phyloP scores from a whole-genome alignment of 257 asterid genomes.

The Solanum sejunctum region DNA sequence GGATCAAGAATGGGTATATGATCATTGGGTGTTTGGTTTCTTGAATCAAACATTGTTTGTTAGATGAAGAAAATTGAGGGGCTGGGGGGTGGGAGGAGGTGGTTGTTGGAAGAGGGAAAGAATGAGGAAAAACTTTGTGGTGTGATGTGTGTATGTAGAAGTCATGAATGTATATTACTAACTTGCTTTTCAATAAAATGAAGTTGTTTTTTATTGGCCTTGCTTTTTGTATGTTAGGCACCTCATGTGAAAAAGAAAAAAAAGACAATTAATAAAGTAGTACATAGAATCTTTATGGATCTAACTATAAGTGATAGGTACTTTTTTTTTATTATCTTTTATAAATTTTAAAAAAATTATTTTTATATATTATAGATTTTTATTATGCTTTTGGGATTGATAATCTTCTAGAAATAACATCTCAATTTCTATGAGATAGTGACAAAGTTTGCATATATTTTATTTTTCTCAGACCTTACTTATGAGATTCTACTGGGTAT shows the following conservation, averaged over 20 bases:
- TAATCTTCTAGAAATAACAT: rapidly evolving
- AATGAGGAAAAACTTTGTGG: slow-evolving; percentile 4
- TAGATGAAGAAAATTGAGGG: too few relatives aligned
- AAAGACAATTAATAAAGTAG: background rate
- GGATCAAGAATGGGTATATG: slow-evolving; percentile 7
- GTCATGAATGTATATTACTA: background rate
- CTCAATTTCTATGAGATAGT: too few relatives aligned
- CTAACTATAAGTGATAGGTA: background rate
- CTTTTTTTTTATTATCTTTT: background rate
- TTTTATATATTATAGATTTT: background rate
- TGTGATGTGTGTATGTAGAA: background rate
- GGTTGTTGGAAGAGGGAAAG: background rate
- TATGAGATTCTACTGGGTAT: too few relatives aligned
- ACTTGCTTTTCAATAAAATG: background rate
- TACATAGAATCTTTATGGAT: background rate
- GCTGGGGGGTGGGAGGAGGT: background rate
- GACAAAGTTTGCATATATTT: too few relatives aligned
- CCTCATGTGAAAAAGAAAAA: background rate
- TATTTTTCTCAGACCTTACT: rapidly evolving
- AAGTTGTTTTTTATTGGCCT: background rate
- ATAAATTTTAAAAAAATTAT: background rate
- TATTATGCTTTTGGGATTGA: too few relatives aligned
- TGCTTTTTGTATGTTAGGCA: background rate
- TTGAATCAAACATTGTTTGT: background rate
- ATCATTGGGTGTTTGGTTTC: background rate